Base-by-base conservation (phyloP, 352 stramenopile species). In the Pythium aphanidermatum region DNA sequence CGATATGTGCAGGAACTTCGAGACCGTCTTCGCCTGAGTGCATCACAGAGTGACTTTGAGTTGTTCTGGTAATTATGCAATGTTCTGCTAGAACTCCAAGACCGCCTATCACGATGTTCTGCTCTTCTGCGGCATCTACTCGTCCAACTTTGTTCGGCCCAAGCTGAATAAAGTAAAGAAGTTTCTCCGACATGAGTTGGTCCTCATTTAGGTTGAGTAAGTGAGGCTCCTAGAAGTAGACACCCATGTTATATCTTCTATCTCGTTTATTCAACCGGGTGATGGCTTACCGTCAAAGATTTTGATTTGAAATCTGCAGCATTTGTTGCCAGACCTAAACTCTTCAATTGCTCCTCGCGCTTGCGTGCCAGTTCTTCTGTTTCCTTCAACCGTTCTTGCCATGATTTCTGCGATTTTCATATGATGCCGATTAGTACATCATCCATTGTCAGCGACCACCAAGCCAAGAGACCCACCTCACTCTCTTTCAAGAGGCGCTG, bases 131-230 rank as follows among this genome's bases (percentile, higher is more conserved):
- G 2, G 81, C 72, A 28, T 93, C 81, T 7, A 64, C 62, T 17
- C 83, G 65, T 5, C 84, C 84, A 30, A 94, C 47, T 21, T 68
- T 75, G 31, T 85, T 87, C 3, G n/a, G 16, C 4, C 76, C 76
- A 26, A 24, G 5, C 16, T 81, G 57, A 19, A 95, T 55, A 25
- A 95, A 86, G 43, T 95, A 92, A 0, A 86, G 50, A 2, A 95
- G 50, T 36, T 90, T 87, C 47, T 89, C 81, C 1, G 70, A 75
- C 83, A 94, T 92, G 26, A 85, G 60, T 25, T 85, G 78, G 30
- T 95, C 84, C 70, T 95, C 81, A 34, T 94, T 87, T 23, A 95
- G 48, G 33, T 95, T 95, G 30, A 92, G 55, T 3, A 95, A 45
- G 35, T 94, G 81, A 13, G 84, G 78, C 32, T 91, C 73, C 62